Evolutionary conservation across 169 alveolate species (phyloP).

Genomic region (Sarcocystis neurona): DNA sequence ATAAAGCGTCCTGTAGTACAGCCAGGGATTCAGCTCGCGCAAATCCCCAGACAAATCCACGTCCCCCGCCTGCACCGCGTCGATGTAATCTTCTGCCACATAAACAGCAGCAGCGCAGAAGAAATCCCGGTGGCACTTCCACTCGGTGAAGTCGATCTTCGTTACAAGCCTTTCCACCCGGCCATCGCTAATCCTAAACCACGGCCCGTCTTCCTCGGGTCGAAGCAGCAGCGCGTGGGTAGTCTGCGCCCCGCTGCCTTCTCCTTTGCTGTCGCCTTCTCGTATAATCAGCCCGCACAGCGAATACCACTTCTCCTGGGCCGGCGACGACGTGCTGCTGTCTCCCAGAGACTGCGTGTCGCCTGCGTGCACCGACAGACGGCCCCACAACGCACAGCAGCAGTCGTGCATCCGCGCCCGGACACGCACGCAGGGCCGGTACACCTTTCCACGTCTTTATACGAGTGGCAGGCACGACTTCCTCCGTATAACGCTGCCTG

Average conservation of each 20-base stretch:
- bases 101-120: constrained; percentile 88
- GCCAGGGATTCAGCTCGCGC: constrained; percentile 77
- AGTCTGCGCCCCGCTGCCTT: constrained; percentile 48
- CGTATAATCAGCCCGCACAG: constrained; percentile 78
- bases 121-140: constrained; percentile 91
- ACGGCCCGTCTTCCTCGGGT: constrained; percentile 89
- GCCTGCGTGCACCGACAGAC: too few species aligned
- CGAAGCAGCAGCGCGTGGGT: constrained; percentile 80
- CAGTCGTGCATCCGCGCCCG: too few species aligned
- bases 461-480: too few species aligned
- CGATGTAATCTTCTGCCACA: constrained; percentile 88
- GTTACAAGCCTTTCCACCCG: constrained; percentile 80
- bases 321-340: constrained; percentile 16
- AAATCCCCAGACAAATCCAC: constrained; percentile 76
- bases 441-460: too few species aligned
- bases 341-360: background rate
- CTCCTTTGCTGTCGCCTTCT: constrained; percentile 77
- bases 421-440: too few species aligned
- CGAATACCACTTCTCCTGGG: constrained; percentile 80
- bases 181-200: constrained; percentile 86
- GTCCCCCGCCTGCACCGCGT: constrained; percentile 81
- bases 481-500: too few species aligned
- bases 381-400: too few species aligned
- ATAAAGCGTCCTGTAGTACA: constrained; percentile 67
- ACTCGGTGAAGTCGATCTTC: constrained; percentile 85